These are phyloP conservation scores for Hymenoscyphus occultus DNA, from an alignment of 2,329 filamentous ascomycete species.

Conservation along the genomic window DNA sequence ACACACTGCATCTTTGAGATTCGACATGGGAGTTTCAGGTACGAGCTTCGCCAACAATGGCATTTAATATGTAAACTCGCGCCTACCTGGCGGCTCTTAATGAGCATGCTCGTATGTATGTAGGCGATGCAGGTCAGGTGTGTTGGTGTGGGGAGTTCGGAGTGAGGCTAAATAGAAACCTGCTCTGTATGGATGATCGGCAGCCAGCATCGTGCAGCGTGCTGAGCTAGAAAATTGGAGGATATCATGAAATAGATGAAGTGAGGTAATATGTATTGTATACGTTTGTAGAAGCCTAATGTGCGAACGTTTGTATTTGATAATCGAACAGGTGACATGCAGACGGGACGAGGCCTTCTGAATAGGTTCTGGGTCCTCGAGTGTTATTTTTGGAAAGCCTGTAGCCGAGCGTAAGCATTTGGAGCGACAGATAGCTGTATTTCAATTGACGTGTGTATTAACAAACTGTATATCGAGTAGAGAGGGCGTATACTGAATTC, in stretches of 20 bases:
- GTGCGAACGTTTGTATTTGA: background rate
- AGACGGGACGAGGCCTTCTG: background rate
- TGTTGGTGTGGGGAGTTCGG: background rate
- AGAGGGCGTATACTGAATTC: background rate
- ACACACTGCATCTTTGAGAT: background rate
- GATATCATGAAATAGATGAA: background rate
- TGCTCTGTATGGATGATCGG: background rate
- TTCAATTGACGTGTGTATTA: background rate
- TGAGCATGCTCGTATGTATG: background rate
- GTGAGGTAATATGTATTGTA: background rate
- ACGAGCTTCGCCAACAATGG: background rate
- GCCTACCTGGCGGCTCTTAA: slow-evolving; percentile 1
- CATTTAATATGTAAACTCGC: background rate
- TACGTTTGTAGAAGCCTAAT: background rate
- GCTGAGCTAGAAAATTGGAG: background rate
- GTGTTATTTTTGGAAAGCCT: background rate
- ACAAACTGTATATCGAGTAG: background rate
- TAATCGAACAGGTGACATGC: background rate
- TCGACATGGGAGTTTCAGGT: slow-evolving; percentile 3
- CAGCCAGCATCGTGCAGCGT: background rate
- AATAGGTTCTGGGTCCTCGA: background rate
- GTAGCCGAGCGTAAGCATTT: background rate
- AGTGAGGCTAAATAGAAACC: slow-evolving; percentile 2
- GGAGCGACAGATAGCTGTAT: background rate
- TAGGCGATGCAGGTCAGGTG: background rate